These are phyloP conservation scores for Silene noctiflora DNA, from an alignment of 179 eudicot species.

Conservation along the genomic window DNA sequence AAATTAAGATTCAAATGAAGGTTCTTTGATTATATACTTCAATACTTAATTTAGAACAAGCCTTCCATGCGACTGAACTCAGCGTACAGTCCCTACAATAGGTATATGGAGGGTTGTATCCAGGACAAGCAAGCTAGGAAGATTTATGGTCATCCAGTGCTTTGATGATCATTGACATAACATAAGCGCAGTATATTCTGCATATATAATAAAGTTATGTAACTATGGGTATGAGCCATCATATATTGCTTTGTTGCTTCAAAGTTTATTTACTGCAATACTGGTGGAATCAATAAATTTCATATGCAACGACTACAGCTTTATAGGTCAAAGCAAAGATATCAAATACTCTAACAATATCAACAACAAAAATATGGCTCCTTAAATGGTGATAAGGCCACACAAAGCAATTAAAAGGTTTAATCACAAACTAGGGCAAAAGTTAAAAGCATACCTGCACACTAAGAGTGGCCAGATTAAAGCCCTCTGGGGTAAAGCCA, in stretches of 20 bases:
- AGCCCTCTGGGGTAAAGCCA: slow-evolving; percentile 98
- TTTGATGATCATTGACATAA: not conserved
- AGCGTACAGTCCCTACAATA: not conserved
- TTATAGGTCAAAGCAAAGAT: not conserved
- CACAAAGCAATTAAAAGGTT: not conserved
- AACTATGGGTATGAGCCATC: slow-evolving; percentile 8
- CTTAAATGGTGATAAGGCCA: not conserved
- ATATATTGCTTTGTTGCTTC: slow-evolving; percentile 8
- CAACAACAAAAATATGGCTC: not conserved
- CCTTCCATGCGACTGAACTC: slow-evolving; percentile 1
- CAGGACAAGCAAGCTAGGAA: not conserved
- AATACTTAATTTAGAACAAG: not conserved
- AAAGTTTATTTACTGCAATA: not conserved
- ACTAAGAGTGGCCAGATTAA: slow-evolving; percentile 84
- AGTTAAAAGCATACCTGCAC: slow-evolving; percentile 62
- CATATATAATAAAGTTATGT: not conserved
- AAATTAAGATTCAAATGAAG: slow-evolving; percentile 21
- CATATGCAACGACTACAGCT: not conserved
- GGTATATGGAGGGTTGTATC: not conserved
- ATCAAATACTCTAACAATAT: not conserved
- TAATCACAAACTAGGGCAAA: not conserved
- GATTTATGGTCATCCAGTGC: not conserved
- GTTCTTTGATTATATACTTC: not conserved
- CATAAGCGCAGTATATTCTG: not conserved
- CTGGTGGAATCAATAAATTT: not conserved